Evolutionary conservation across 352 stramenopile species (phyloP), one percentile per base, ranked within the genome.

Genomic region (Phytophthora europaea): DNA sequence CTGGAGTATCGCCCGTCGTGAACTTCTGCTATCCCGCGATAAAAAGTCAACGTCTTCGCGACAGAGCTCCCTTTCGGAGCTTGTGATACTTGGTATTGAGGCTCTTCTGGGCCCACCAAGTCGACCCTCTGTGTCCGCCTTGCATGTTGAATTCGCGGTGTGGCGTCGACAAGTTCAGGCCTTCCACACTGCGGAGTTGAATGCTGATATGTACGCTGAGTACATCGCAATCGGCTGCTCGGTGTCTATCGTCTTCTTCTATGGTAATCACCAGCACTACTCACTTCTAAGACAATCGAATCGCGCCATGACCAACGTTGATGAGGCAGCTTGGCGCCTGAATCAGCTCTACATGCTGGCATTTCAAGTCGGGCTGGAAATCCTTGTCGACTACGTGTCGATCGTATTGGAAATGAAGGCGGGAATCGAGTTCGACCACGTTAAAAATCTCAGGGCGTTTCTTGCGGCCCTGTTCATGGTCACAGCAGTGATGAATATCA

Each of bases 221-320:
- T 87, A 87, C 61, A 80, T 83, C 10, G 69, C 80, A 0, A 76
- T 85, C 48, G 67, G 66, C 1, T 76, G 78, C 18, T 84, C 70
- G 0, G 65, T 66, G 7, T 56, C 69, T 4, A 80, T 83, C 18
- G 9, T 83, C 20, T 73, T 65, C 23, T 71, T 85, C 22, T 78
- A 74, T 45, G 68, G 60, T 22, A 59, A 76, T 13, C 67, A 80
- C 22, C 75, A 65, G 0, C 50, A 76, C 20, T 85, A 76, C 43
- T 58, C 51, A 2, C 15, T 76, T 6, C 33, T 72, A 38, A 50
- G 57, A 13, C 53, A 63, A 15, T 67, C 72, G 20, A 38, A 20
- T 7, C 34, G 34, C 3, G 16, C 22, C 13, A 36, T 23, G 51
- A 61, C 9, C 26, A 65, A 31, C 16, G 28, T 8, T 31, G 43